These are phyloP conservation scores for Capsicum pubescens DNA, from an alignment of 257 asterid species.

Conservation along the genomic window DNA sequence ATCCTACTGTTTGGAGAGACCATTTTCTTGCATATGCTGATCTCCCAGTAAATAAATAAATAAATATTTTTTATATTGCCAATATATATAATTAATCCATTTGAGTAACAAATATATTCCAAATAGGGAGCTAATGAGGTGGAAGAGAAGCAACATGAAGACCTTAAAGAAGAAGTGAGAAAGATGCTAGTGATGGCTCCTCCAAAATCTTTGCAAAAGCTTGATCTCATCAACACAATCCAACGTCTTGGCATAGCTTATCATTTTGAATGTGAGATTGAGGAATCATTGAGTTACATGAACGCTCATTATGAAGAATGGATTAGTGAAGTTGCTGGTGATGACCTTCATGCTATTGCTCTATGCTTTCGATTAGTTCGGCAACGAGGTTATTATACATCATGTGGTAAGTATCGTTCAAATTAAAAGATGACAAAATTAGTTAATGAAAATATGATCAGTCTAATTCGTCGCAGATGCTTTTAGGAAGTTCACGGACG, in stretches of 20 bases:
- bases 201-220: no score
- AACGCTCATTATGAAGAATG: background rate
- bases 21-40: background rate
- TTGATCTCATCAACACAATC: no score
- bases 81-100: background rate
- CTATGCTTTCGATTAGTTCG: constrained; percentile 29
- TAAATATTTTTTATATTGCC: background rate
- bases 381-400: constrained; percentile 23
- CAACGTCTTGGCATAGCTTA: no score
- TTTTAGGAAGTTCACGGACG: constrained; percentile 38
- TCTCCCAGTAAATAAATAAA: background rate
- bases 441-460: background rate
- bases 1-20: no score
- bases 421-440: background rate
- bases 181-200: no score
- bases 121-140: background rate
- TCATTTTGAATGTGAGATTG: constrained; percentile 24
- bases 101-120: background rate
- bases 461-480: constrained; percentile 10
- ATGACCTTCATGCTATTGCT: no score
- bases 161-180: no score
- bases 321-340: no score
- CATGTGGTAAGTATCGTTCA: constrained; percentile 5
- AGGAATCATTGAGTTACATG: background rate
- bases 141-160: background rate